Conservation (phyloP, 2,329 filamentous ascomycete genomes). For the Trichoderma atrobrunneum region DNA sequence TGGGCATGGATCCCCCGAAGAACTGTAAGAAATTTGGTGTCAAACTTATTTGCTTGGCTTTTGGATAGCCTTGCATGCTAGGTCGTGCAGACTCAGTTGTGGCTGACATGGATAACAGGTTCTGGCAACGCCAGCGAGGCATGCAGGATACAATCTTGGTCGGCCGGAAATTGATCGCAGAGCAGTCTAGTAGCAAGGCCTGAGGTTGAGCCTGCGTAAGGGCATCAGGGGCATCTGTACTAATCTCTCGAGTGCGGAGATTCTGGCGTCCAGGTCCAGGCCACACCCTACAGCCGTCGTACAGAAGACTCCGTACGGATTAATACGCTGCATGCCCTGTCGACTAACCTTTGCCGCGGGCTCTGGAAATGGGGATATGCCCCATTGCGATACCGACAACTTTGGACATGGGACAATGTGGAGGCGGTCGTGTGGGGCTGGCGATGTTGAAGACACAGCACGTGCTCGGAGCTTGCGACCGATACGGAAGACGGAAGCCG, state of each 20-base stretch:
- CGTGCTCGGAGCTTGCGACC: slow-evolving; percentile 14
- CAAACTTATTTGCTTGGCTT: not conserved
- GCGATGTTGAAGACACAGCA: not conserved
- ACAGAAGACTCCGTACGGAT: not conserved
- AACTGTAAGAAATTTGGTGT: slow-evolving; percentile 40
- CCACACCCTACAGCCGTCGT: not conserved
- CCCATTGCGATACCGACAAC: slow-evolving; percentile 11
- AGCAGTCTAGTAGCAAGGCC: slow-evolving; percentile 33
- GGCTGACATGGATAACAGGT: slow-evolving; percentile 39
- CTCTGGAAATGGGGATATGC: slow-evolving; percentile 1
- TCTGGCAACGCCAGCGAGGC: slow-evolving; percentile 61
- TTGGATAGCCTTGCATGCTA: not conserved
- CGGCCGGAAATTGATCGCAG: slow-evolving; percentile 54
- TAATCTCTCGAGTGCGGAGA: not conserved
- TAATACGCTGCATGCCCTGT: not conserved
- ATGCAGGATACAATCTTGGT: slow-evolving; percentile 57
- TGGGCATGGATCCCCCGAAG: slow-evolving; percentile 50
- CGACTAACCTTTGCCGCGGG: not conserved
- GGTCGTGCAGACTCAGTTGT: not conserved
- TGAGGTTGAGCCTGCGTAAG: slow-evolving; percentile 3
- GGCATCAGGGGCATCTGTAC: slow-evolving; percentile 1
- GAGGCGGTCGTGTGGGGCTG: slow-evolving; percentile 11
- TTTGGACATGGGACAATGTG: slow-evolving; percentile 1
- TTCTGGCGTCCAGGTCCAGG: not conserved
- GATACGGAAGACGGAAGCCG: slow-evolving; percentile 11